Conservation (phyloP, 2,329 filamentous ascomycete genomes). For the Periglandula ipomoeae region DNA sequence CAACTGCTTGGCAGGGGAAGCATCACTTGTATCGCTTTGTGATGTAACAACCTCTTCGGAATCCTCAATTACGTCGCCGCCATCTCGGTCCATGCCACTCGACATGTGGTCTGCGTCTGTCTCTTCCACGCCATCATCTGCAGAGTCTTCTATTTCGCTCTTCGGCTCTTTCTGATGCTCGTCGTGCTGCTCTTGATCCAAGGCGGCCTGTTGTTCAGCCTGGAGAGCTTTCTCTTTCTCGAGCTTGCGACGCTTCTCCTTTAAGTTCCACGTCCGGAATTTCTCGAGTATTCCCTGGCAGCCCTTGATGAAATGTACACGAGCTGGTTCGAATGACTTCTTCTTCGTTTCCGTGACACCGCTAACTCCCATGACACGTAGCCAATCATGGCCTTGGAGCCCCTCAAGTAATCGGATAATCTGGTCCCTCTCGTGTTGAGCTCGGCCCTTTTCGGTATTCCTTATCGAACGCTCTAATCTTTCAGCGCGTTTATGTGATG, state of each 20-base stretch:
- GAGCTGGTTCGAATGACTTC: slow-evolving; percentile 77
- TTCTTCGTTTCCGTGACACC: slow-evolving; percentile 77
- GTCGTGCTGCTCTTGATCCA: slow-evolving; percentile 28
- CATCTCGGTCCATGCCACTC: slow-evolving; percentile 9
- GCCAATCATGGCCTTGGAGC: slow-evolving; percentile 85
- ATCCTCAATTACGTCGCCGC: slow-evolving; percentile 25
- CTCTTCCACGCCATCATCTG: slow-evolving; percentile 24
- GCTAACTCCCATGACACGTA: slow-evolving; percentile 82
- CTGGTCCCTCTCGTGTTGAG: slow-evolving; percentile 58
- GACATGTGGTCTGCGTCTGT: slow-evolving; percentile 9
- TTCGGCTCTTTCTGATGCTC: slow-evolving; percentile 11
- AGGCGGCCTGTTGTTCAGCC: slow-evolving; percentile 10
- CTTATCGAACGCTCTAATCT: slow-evolving; percentile 52
- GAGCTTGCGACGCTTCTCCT: slow-evolving; percentile 74
- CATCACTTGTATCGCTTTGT: slow-evolving; percentile 48
- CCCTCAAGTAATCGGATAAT: slow-evolving; percentile 64
- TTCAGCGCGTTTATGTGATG: slow-evolving; percentile 49
- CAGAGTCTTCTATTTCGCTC: slow-evolving; percentile 20
- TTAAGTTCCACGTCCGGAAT: slow-evolving; percentile 78
- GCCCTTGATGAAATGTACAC: slow-evolving; percentile 75
- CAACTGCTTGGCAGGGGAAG: slow-evolving; percentile 56
- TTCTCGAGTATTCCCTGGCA: slow-evolving; percentile 77
- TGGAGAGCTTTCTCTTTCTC: slow-evolving; percentile 55
- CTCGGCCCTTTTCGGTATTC: slow-evolving; percentile 54
- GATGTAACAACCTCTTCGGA: slow-evolving; percentile 21